Evolutionary conservation across 2,329 filamentous ascomycete species (phyloP), one percentile per base, ranked within the genome.

Genomic region (Volutella citrinella): DNA sequence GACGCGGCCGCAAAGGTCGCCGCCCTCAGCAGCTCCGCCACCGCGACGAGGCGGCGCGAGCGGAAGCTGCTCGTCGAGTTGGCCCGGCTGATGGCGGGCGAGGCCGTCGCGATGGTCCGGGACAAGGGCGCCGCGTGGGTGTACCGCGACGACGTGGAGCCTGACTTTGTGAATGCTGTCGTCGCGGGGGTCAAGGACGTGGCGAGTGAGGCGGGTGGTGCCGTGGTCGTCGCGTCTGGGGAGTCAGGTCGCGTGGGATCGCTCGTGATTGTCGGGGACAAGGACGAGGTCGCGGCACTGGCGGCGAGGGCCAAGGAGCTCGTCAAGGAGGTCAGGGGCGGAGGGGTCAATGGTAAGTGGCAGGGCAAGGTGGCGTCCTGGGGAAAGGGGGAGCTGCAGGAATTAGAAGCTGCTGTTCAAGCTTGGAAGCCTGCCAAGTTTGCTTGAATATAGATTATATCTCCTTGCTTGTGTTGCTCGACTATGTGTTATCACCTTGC

Each of bases 81-180:
- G 5, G 56, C 56, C 4, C 47, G 48, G 2, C 55, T 13, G 56
- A 60, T 12, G 48, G 48, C 2, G 51, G 55, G 1, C 45, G 52
- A 3, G 54, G 24, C 8, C 3, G 25, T 37, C 5, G n/a, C 58
- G 1, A 30, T 42, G 10, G 21, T 29, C 0, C 45, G 40, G 3
- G 46, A 43, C 30, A 45, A 46, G n/a, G n/a, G n/a, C n/a, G n/a
- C n/a, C 5, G 53, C 45, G 0, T 56, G 42, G 20, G 45, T 59
- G 1, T 40, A 58, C 5, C 48, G 56, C 0, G 20, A 42, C 1
- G 49, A 54, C 5, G 52, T 52, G 0, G 52, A 42, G 1, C 44
- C 50, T 2, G 56, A 59, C 10, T 59, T 58, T 25, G 41, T 59
- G 5, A 60, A 59, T n/a, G 46, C 46, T 30, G 44, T 60, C 3